phyloP scores from a whole-genome alignment of 148 eudicot species.

The Cornus florida region DNA sequence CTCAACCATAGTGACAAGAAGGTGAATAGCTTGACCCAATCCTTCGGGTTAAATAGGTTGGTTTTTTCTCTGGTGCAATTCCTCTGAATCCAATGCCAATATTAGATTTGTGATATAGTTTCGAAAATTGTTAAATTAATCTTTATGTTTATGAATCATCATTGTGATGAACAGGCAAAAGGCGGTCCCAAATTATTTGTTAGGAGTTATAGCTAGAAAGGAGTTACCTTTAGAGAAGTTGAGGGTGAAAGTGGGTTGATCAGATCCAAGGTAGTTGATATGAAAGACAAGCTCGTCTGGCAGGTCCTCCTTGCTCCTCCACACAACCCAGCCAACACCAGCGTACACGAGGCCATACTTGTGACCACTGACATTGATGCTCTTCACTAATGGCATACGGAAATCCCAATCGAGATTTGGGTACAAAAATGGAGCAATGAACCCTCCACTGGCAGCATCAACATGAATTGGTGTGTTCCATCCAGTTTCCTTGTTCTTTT shows the following conservation, averaged over 20 bases:
- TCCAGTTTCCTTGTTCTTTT: too few relatives aligned
- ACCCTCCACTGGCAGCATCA: constrained; percentile 19
- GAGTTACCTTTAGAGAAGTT: constrained; percentile 18
- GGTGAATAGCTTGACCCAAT: too few relatives aligned
- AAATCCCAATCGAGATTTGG: constrained; percentile 20
- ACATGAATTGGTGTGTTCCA: constrained; percentile 21
- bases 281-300: constrained; percentile 17
- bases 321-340: constrained; percentile 20
- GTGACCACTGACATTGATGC: constrained; percentile 18
- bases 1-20: too few relatives aligned
- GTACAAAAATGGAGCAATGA: constrained; percentile 19
- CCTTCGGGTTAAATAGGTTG: too few relatives aligned
- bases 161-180: too few relatives aligned
- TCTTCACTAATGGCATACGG: constrained; percentile 13
- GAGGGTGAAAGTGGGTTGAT: constrained; percentile 22
- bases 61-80: too few relatives aligned
- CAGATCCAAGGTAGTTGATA: constrained; percentile 20
- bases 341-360: constrained; percentile 20
- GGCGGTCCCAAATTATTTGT: too few relatives aligned
- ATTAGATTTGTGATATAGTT: too few relatives aligned
- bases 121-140: too few relatives aligned
- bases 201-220: too few relatives aligned
- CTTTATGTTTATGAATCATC: too few relatives aligned
- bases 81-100: too few relatives aligned
- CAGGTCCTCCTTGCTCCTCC: constrained; percentile 22